Conservation (phyloP, 441 rosid species). For the Aleurites moluccanus region DNA sequence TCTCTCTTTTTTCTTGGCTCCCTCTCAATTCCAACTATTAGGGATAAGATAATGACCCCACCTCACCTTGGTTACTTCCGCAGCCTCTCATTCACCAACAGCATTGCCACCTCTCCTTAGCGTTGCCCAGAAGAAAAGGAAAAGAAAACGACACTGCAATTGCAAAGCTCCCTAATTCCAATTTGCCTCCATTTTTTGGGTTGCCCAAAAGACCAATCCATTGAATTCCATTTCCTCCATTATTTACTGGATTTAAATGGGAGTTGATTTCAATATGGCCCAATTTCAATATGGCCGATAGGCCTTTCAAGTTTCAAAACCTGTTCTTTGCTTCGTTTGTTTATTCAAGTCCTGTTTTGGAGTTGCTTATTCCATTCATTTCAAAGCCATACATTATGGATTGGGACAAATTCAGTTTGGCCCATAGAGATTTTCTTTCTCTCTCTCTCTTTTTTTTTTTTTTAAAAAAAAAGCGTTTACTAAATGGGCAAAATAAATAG, state of each 20-base stretch:
- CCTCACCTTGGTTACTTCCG: conserved; percentile 36
- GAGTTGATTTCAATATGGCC: background rate
- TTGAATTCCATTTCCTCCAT: background rate
- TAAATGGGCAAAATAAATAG: too few species aligned
- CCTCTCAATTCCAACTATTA: conserved; percentile 23
- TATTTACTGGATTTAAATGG: too few species aligned
- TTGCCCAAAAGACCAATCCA: background rate
- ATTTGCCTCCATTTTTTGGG: too few species aligned
- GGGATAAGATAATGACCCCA: conserved; percentile 60
- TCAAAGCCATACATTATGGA: too few species aligned
- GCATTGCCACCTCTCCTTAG: conserved; percentile 10
- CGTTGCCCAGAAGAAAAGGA: background rate
- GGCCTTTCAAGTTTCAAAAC: background rate
- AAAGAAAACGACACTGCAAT: background rate
- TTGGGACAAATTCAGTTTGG: too few species aligned
- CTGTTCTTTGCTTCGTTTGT: too few species aligned
- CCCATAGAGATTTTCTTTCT: too few species aligned
- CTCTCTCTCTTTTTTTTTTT: too few species aligned
- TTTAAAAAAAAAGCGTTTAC: too few species aligned
- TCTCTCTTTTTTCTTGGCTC: conserved; percentile 26
- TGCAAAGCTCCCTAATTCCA: background rate
- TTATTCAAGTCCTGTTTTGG: too few species aligned
- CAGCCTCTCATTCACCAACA: conserved; percentile 45
- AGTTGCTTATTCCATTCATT: too few species aligned
- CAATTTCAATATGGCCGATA: background rate